Evolutionary conservation across 805 yeast species (phyloP), one percentile per base, ranked within the genome.

Genomic region (Henningerozyma blattae): DNA sequence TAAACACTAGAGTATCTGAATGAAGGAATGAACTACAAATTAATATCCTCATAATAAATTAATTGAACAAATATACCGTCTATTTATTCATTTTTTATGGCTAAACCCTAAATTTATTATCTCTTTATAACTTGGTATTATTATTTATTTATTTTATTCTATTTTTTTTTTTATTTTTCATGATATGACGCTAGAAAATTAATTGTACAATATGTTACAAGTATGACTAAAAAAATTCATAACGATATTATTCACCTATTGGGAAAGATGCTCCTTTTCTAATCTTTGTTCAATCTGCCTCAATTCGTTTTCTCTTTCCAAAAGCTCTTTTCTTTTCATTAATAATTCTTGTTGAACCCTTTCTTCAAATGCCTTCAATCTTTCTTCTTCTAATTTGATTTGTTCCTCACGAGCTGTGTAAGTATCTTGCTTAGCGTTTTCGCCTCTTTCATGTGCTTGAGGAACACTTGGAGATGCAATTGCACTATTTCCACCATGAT

Each of bases 271-370:
- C 52, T 76, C 84, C 30, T 64, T 67, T 39, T 72, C 69, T 44
- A 78, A 64, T 48, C 84, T 64, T 49, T 71, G 77, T 50, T 77
- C 95, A 45, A 85, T 80, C 44, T 80, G 89, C 47, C 75, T 76
- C 52, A 85, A 68, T 56, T 86, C 95, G 48, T 75, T 72, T 58
- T 86, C 96, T 52, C 94, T 73, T 44, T 77, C 81, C 53, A 81
- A 67, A 40, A 86, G 70, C 58, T 86, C 95, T 50, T 77, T 76
- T 46, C 91, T 70, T 65, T 86, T 83, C 54, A 69, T 67, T 52
- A 80, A 65, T 54, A 86, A 67, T 57, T 85, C 95, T 52, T 78
- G 82, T 60, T 86, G 95, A 18, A 86, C 93, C 47, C 91, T 68
- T 58, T 78, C 85, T 61, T 86, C 95, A 54, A 82, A 83, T 29